A percentile compares a stretch with the other conserved stretches of the same genome.
Conservation (phyloP, 345 rosid species). For the Camelina sativa region DNA sequence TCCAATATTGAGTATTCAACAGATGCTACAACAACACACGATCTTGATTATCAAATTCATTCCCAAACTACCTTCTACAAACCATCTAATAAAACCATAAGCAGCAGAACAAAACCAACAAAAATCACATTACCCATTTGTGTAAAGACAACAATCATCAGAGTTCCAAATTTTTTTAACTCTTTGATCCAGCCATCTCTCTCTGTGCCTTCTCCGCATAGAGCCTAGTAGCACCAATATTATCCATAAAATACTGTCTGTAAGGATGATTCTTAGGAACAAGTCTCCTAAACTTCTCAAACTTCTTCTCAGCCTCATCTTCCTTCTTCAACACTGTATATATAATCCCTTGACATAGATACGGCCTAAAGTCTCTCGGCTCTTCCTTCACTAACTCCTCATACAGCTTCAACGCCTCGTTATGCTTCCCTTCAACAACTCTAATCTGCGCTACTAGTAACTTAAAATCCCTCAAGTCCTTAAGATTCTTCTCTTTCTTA, state of each 20-base stretch:
- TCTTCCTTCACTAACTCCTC: constrained; percentile 85
- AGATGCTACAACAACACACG: constrained; percentile 20
- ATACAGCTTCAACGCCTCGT: constrained; percentile 78
- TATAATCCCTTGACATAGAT: constrained; percentile 85
- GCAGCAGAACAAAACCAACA: constrained; percentile 9
- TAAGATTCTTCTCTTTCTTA: constrained; percentile 65
- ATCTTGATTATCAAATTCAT: not conserved
- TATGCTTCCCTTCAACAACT: constrained; percentile 68
- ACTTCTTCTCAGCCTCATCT: constrained; percentile 83
- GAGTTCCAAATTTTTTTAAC: constrained; percentile 23
- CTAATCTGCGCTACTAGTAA: constrained; percentile 74
- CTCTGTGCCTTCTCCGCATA: constrained; percentile 63
- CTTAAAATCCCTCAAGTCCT: constrained; percentile 81
- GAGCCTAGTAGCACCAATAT: constrained; percentile 53
- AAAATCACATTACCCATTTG: constrained; percentile 16
- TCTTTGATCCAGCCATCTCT: constrained; percentile 49
- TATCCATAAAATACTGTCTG: constrained; percentile 76
- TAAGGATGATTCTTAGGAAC: constrained; percentile 88
- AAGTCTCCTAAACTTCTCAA: constrained; percentile 78
- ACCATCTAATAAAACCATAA: constrained; percentile 27
- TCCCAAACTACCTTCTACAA: constrained; percentile 31
- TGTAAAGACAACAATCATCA: not conserved
- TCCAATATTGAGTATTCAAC: constrained; percentile 5
- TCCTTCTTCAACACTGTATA: constrained; percentile 74
- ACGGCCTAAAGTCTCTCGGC: constrained; percentile 93